phyloP scores from a whole-genome alignment of 2,329 filamentous ascomycete species.

The Bertia moriformis region DNA sequence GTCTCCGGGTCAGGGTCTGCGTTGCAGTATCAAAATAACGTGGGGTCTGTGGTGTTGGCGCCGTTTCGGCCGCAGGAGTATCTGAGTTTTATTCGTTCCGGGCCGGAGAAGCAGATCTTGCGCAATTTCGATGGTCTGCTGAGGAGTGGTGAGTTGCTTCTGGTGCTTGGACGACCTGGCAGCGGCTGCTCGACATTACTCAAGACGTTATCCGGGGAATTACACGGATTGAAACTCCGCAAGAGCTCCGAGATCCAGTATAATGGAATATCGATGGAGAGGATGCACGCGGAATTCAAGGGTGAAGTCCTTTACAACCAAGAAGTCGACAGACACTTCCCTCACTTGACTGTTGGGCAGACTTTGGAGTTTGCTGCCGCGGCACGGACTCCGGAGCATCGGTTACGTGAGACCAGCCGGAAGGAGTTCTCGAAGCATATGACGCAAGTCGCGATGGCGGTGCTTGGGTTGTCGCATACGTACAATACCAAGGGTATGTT shows the following conservation, averaged over 20 bases:
- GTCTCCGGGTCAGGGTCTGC: neutral
- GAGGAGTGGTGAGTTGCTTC: neutral
- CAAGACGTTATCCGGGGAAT: constrained; percentile 38
- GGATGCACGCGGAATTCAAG: constrained; percentile 36
- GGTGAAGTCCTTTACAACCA: constrained; percentile 56
- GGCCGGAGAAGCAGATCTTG: neutral
- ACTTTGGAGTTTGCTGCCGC: constrained; percentile 55
- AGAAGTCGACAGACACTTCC: constrained; percentile 56
- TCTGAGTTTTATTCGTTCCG: neutral
- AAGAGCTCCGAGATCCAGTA: constrained; percentile 34
- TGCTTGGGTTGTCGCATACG: constrained; percentile 59
- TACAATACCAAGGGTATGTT: constrained; percentile 34
- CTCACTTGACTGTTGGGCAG: constrained; percentile 51
- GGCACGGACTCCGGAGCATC: constrained; percentile 48
- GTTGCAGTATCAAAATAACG: neutral
- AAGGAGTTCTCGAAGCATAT: constrained; percentile 25
- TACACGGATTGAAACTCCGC: constrained; percentile 31
- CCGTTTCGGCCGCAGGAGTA: neutral
- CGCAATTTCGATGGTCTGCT: neutral
- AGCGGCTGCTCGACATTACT: constrained; percentile 40
- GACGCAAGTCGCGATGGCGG: constrained; percentile 44
- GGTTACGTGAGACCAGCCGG: constrained; percentile 45
- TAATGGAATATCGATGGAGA: constrained; percentile 29
- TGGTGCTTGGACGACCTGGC: constrained; percentile 33
- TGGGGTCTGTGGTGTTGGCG: neutral